A percentile compares a stretch with the other conserved stretches of the same genome.
phyloP scores from a whole-genome alignment of 768 basidiomycete genomes.

The Termitomyces sp. region DNA sequence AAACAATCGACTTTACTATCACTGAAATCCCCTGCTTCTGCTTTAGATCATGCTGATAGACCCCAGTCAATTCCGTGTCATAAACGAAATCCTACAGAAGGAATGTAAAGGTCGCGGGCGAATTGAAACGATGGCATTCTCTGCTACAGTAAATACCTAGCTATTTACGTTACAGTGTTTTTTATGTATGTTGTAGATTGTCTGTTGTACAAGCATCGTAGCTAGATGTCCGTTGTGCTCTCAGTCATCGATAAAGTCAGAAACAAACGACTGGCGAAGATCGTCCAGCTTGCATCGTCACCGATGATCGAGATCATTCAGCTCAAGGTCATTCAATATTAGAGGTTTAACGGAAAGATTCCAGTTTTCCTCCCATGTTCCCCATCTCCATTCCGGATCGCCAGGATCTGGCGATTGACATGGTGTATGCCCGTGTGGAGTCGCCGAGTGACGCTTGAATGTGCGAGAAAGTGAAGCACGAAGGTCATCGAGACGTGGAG shows the following conservation, averaged over 20 bases:
- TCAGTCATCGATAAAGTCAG: neutral
- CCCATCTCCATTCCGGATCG: constrained; percentile 51
- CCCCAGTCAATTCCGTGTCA: constrained; percentile 83
- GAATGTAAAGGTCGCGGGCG: constrained; percentile 87
- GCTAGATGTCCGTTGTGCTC: neutral
- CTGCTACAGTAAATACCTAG: constrained; percentile 48
- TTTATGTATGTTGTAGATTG: neutral
- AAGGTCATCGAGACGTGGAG: constrained; percentile 46
- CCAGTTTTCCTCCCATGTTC: constrained; percentile 89
- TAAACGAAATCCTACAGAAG: constrained; percentile 88
- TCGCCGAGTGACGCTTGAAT: constrained; percentile 24
- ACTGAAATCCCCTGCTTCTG: constrained; percentile 4
- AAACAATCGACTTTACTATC: neutral
- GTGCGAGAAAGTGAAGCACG: constrained; percentile 42
- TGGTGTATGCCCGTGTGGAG: constrained; percentile 18
- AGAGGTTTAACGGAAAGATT: constrained; percentile 60
- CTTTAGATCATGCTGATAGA: constrained; percentile 86
- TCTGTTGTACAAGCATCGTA: constrained; percentile 8
- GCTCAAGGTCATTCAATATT: constrained; percentile 26
- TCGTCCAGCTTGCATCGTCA: neutral
- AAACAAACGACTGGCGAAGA: neutral
- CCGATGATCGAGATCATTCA: constrained; percentile 11
- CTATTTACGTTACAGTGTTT: neutral
- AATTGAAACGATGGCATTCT: constrained; percentile 78
- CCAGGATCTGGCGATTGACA: constrained; percentile 16